Conservation (phyloP, 2,329 filamentous ascomycete genomes). For the Cladobotryum mycophilum region DNA sequence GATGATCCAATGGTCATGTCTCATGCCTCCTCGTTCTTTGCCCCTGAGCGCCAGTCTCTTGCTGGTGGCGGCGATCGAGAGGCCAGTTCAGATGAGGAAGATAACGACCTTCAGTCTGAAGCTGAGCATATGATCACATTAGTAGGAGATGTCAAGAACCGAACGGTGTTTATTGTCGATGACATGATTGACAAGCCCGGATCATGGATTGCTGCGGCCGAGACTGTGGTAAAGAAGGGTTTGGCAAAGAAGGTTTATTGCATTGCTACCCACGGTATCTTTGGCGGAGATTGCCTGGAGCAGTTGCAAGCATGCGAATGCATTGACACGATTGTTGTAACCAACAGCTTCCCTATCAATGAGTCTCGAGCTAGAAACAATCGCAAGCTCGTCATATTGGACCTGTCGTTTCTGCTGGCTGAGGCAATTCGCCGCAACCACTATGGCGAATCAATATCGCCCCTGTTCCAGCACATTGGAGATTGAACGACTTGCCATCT, state of each 20-base stretch:
- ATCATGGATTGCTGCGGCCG: slow-evolving; percentile 95
- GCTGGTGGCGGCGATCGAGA: slow-evolving; percentile 80
- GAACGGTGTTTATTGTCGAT: slow-evolving; percentile 89
- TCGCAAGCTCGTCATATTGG: slow-evolving; percentile 82
- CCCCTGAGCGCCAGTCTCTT: slow-evolving; percentile 58
- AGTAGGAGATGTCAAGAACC: slow-evolving; percentile 87
- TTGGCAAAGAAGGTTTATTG: slow-evolving; percentile 91
- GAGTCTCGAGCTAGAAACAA: slow-evolving; percentile 63
- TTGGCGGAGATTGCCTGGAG: slow-evolving; percentile 81
- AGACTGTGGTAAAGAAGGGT: slow-evolving; percentile 91
- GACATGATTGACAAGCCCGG: slow-evolving; percentile 98
- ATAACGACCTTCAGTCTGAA: slow-evolving; percentile 74
- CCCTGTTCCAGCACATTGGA: slow-evolving; percentile 60
- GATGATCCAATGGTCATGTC: slow-evolving; percentile 79
- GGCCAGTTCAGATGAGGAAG: slow-evolving; percentile 85
- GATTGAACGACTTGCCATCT: slow-evolving; percentile 34
- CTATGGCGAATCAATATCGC: slow-evolving; percentile 79
- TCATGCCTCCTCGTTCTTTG: slow-evolving; percentile 74
- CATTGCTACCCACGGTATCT: slow-evolving; percentile 94
- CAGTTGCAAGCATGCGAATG: slow-evolving; percentile 89
- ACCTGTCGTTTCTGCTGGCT: slow-evolving; percentile 78
- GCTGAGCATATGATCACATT: slow-evolving; percentile 94
- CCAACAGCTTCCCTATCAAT: slow-evolving; percentile 91
- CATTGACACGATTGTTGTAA: slow-evolving; percentile 91
- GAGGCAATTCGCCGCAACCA: slow-evolving; percentile 96